phyloP scores from a whole-genome alignment of 2,329 filamentous ascomycete species.

The Pezicula rhizophila region DNA sequence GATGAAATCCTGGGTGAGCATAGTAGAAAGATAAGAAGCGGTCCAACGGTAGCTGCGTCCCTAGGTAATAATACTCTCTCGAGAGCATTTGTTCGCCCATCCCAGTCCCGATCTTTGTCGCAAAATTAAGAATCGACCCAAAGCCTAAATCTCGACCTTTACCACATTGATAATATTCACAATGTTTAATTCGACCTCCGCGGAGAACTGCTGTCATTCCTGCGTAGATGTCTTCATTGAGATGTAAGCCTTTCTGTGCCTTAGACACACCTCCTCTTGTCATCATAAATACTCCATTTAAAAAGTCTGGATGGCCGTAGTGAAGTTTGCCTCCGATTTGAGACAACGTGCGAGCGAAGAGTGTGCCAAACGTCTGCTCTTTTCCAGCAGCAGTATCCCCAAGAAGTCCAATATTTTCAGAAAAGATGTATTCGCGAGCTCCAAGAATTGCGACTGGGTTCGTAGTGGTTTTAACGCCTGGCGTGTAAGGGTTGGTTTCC shows the following conservation, averaged over 20 bases:
- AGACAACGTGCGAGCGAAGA: conserved; percentile 92
- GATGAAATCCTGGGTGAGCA: conserved; percentile 95
- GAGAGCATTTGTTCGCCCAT: conserved; percentile 99
- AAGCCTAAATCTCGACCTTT: conserved; percentile 99
- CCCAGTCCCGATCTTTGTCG: conserved; percentile 98
- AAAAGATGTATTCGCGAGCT: conserved; percentile 99
- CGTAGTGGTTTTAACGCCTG: conserved; percentile 67
- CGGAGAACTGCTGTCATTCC: conserved; percentile 96
- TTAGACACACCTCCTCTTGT: conserved; percentile 98
- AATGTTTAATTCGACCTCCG: conserved; percentile 98
- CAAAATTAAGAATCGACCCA: conserved; percentile 99
- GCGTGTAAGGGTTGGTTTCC: conserved; percentile 94
- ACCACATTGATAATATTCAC: conserved; percentile 99
- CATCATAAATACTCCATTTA: conserved; percentile 98
- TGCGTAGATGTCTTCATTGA: conserved; percentile 99
- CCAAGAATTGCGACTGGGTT: conserved; percentile 93
- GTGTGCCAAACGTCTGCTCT: conserved; percentile 99
- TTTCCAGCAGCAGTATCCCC: conserved; percentile 98
- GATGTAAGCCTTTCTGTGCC: conserved; percentile 95
- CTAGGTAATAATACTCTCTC: conserved; percentile 97
- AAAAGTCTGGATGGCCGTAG: conserved; percentile 98
- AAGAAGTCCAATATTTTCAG: conserved; percentile 97
- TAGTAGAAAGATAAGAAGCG: conserved; percentile 99
- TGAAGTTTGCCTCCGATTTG: conserved; percentile 98
- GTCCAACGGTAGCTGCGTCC: conserved; percentile 92